Base-by-base conservation (phyloP, 1,139 yeast genomes). In the Protomyces macrosporus region DNA sequence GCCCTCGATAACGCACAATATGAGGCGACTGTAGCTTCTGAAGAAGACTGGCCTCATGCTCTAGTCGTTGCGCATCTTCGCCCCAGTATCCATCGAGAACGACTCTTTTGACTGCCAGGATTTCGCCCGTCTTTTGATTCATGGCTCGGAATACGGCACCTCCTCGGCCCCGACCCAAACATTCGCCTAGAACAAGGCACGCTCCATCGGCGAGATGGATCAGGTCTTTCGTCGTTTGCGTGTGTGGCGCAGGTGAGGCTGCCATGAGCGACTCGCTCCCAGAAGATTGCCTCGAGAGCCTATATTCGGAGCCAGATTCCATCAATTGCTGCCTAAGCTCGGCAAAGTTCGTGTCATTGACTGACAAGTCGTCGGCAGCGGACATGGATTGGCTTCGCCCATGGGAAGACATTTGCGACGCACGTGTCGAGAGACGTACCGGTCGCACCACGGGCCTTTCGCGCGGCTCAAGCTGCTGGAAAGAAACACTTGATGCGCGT, bases 1-100 rank as follows among this genome's bases (percentile, higher is more conserved):
- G 90, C 1, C 97, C 97, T 69, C 86, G 91, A 71, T 91, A 89
- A 70, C 88, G 88, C 60, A 91, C 97, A 65, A 93, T 90, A 71
- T 91, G 88, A 3, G 85, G 84, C 72, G 93, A 97, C 67, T 82
- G 12, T 10, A 60, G 35, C 9, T 23, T 14, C 35, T 35, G 36
- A 35, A 60, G 54, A 9, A 60, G n/a, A 2, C 36, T 23, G 10
- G 53, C 52, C 33, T 60, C 63, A 12, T 45, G 37, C 63, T 53
- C 53, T 12, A 60, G 34, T 6, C n/a, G 10, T n/a, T 34, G 45
- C 10, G 35, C 37, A n/a, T 60, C 50, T 12, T 3, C 33, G 3
- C 3, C 37, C 14, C 54, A 33, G 34, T 48, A 23, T 10, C 33
- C 54, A 35, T 36, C 34, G n/a, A 60, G n/a, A 6, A 53, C 77